These are phyloP conservation scores for Chytriomyces confervae DNA, from an alignment of 192 early-diverging fungal species.

Conservation along the genomic window DNA sequence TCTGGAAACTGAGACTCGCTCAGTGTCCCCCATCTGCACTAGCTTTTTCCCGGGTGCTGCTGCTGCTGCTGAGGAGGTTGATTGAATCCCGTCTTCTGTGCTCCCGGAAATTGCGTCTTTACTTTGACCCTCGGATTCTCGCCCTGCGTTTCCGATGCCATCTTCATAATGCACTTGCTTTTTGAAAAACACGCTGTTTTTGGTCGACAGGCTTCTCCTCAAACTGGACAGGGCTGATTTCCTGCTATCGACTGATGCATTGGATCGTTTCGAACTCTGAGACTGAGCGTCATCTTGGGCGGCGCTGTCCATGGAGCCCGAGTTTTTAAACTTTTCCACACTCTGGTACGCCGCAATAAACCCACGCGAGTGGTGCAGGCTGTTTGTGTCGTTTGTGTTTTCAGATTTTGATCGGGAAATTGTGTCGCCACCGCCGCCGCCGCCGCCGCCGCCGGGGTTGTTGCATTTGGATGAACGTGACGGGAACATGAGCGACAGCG, in stretches of 20 bases:
- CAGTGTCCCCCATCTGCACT: neutral
- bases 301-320: neutral
- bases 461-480: neutral
- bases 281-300: neutral
- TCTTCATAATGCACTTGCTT: slow-evolving; percentile 16
- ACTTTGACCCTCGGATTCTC: neutral
- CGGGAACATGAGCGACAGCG: too few relatives aligned
- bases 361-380: neutral
- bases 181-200: neutral
- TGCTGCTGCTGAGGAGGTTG: neutral
- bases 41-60: neutral
- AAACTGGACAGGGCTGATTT: neutral
- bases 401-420: neutral
- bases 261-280: neutral
- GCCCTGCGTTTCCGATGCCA: neutral
- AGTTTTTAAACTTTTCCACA: neutral
- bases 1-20: too few relatives aligned
- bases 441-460: neutral
- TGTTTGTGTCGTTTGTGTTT: neutral
- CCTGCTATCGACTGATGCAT: neutral
- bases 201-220: neutral
- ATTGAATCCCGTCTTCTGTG: neutral
- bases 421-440: neutral
- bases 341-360: neutral
- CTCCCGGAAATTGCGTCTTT: slow-evolving; percentile 1